Conservation (phyloP, 2,329 filamentous ascomycete genomes). For the Colletotrichum spaethianum region DNA sequence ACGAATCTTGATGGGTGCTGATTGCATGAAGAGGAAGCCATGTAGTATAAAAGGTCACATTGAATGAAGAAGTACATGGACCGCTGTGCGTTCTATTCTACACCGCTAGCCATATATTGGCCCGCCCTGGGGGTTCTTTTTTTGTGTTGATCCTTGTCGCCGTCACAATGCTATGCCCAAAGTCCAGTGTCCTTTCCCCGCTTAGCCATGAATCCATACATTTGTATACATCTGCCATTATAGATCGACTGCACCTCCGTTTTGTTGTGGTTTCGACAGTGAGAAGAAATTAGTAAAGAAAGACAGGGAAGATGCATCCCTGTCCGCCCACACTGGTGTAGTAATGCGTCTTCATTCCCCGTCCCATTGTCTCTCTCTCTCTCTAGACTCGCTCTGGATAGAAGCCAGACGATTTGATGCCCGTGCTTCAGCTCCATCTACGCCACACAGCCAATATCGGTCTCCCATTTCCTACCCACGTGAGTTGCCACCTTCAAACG, state of each 20-base stretch:
- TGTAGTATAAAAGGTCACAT: conserved; percentile 12
- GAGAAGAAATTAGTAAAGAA: conserved; percentile 26
- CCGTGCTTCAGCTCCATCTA: background rate
- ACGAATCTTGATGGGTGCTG: background rate
- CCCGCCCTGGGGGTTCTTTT: background rate
- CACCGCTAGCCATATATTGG: background rate
- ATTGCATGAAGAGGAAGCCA: background rate
- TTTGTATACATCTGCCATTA: conserved; percentile 27
- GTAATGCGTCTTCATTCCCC: background rate
- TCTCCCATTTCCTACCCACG: background rate
- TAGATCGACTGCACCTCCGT: conserved; percentile 14
- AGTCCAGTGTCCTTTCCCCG: conserved; percentile 31
- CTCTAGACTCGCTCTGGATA: background rate
- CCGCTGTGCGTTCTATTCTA: conserved; percentile 14
- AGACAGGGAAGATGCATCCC: background rate
- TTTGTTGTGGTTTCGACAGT: conserved; percentile 11
- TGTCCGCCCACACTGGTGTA: background rate
- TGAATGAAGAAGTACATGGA: background rate
- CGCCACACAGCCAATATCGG: background rate
- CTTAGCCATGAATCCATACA: conserved; percentile 31
- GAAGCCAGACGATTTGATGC: background rate
- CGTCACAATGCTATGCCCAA: conserved; percentile 34
- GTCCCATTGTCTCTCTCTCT: background rate
- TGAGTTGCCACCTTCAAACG: background rate
- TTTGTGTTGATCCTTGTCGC: conserved; percentile 19